Base-by-base conservation (phyloP, 148 eudicot genomes). In the Nyssa sinensis region DNA sequence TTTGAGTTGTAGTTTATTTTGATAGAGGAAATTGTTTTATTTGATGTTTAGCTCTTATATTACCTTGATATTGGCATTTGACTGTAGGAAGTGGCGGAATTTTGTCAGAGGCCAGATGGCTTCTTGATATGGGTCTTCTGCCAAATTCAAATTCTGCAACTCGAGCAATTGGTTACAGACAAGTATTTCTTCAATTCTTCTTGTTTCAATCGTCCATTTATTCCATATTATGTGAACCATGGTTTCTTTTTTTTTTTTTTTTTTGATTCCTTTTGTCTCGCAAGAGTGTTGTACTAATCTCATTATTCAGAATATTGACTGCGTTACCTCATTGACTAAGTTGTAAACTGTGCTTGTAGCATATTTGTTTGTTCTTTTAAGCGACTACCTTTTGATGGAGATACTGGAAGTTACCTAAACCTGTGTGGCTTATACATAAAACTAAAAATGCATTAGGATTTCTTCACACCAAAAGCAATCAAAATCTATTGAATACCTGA, bases 91-190 rank as follows among this genome's bases (percentile, higher is more conserved):
- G 79, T 69, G 89, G 85, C 69, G 96, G 97, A 32, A 85, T 95
- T 75, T 81, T 95, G 81, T 80, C 93, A 1, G 98, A 95, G 81
- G 97, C 97, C 66, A 82, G 84, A 73, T 86, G 96, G 96, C 97
- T 95, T 75, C 90, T 95, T 75, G 98, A 92, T 84, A 78, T 89
- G 35, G 98, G 96, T 82, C 92, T 95, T 78, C 89, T 77, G 79
- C 98, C 98, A 64, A 95, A 92, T 84, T 86, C 94, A 62, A 95
- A 88, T 82, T 90, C 98, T 80, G 94, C 98, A 74, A 92, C 97
- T 70, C 89, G 94, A 79, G 97, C 98, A 35, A 95, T 95, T 79
- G 98, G 98, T 74, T 95, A 90, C 76, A 83, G 93, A 87, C 97
- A 92, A 87, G 98, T 95, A 83, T 71, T 30, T 13, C 59, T 16